Evolutionary conservation across 305 asterid genomes (phyloP).

Genomic region (Plantago rigida): DNA sequence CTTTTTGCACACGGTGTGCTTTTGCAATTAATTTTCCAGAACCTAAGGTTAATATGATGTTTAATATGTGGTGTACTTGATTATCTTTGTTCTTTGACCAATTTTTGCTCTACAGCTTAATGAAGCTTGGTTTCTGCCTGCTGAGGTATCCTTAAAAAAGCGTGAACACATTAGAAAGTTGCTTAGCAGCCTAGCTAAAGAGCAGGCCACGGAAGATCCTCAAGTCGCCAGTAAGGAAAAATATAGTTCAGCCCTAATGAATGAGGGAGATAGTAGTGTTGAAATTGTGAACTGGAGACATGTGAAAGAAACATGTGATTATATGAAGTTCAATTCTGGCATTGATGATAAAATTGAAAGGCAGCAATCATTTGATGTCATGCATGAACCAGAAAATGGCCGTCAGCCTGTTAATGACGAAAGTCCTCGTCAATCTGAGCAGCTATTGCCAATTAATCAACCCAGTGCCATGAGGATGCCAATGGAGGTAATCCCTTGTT

Average conservation of each 20-base stretch:
- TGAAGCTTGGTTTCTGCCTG: constrained; percentile 64
- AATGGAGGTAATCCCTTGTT: constrained; percentile 41
- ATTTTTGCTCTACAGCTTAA: constrained; percentile 47
- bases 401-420: constrained; percentile 11
- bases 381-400: constrained; percentile 19
- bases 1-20: neutral
- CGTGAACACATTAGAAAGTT: constrained; percentile 53
- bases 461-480: constrained; percentile 32
- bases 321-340: constrained; percentile 21
- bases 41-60: neutral
- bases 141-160: constrained; percentile 61
- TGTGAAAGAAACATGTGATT: constrained; percentile 27
- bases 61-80: neutral
- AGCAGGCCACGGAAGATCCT: constrained; percentile 32
- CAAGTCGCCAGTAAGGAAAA: constrained; percentile 21
- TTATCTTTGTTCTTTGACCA: neutral
- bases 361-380: constrained; percentile 26
- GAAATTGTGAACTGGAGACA: constrained; percentile 22
- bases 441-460: neutral
- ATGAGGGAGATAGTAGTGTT: constrained; percentile 28
- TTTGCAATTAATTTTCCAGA: neutral
- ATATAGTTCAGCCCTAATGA: constrained; percentile 21
- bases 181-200: constrained; percentile 38
- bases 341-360: constrained; percentile 27
- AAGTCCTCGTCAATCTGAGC: neutral